phyloP scores from a whole-genome alignment of 176 grass and related monocot species.

The Oryza meridionalis region DNA sequence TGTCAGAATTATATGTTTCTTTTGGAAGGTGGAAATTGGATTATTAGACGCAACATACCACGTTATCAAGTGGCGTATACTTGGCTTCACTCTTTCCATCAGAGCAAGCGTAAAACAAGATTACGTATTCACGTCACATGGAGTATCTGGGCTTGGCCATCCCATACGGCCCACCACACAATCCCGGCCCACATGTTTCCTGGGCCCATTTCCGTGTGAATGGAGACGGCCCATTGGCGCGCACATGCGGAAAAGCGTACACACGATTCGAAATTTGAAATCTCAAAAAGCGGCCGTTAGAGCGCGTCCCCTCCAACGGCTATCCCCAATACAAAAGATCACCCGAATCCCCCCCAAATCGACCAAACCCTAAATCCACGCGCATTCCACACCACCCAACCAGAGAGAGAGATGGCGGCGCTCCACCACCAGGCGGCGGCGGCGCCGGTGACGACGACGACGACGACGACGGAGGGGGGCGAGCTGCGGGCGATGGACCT shows the following conservation, averaged over 20 bases:
- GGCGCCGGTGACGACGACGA: neutral
- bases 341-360: neutral
- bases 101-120: neutral
- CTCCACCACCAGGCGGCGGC: conserved; percentile 35
- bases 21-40: no score
- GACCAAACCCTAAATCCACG: conserved; percentile 20
- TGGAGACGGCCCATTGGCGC: neutral
- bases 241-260: conserved; percentile 6
- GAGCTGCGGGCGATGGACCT: conserved; percentile 81
- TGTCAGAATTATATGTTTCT: no score
- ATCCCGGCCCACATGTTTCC: neutral
- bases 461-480: conserved; percentile 22
- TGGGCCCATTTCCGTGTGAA: neutral
- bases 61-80: no score
- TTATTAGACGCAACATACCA: neutral
- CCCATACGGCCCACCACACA: neutral
- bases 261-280: conserved; percentile 49
- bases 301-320: conserved; percentile 48
- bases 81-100: neutral
- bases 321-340: conserved; percentile 43
- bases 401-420: conserved; percentile 33
- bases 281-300: conserved; percentile 30
- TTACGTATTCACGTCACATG: no score
- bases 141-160: no score
- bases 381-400: neutral